phyloP scores from a whole-genome alignment of 306 rosid genomes.

The Astragalus membranaceus region DNA sequence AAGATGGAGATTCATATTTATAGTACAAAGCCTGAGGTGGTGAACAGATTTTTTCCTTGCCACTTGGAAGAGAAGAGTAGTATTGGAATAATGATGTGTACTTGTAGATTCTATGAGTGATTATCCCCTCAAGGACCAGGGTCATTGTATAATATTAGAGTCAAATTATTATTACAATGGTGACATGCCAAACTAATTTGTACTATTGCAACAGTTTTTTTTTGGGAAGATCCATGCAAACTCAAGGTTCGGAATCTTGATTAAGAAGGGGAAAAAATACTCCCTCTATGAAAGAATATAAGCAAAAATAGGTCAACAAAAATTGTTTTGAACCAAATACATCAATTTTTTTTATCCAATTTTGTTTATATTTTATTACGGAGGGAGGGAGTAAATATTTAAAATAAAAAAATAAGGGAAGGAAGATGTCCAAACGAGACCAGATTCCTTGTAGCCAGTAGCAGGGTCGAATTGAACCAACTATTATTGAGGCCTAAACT shows the following conservation, averaged over 20 bases:
- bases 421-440: not conserved
- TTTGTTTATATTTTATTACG: no score
- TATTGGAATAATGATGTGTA: conserved; percentile 36
- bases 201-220: not conserved
- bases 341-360: no score
- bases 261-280: not conserved
- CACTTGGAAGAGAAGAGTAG: conserved; percentile 19
- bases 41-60: conserved; percentile 13
- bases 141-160: not conserved
- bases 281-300: no score
- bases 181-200: conserved; percentile 30
- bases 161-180: conserved; percentile 17
- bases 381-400: no score
- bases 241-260: not conserved
- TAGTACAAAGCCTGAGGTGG: conserved; percentile 35
- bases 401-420: not conserved
- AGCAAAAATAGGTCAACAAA: no score
- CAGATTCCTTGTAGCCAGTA: no score
- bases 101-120: conserved; percentile 23
- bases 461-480: no score
- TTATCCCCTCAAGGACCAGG: conserved; percentile 4
- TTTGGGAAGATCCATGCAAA: conserved; percentile 10
- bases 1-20: conserved; percentile 38
- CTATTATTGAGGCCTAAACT: no score
- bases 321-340: no score